Base-by-base conservation (phyloP, 2,329 filamentous ascomycete species). In the Penicillium crustosum region DNA sequence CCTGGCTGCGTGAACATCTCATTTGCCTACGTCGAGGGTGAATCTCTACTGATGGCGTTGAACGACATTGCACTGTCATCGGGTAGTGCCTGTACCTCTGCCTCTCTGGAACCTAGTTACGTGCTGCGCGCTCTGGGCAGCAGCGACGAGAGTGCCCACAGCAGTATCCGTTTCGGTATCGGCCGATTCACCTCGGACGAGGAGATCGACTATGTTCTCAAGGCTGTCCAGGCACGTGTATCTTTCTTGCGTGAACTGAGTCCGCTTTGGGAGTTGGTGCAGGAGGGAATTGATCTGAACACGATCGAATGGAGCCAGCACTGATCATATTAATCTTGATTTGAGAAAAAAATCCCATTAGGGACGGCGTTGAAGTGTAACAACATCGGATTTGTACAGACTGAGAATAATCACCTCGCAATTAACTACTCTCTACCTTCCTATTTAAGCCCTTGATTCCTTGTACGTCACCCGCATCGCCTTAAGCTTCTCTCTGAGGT, bases 241-340 rank as follows among this genome's bases (percentile, higher is more conserved):
- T 89, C 86, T 17, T 97, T 97, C 82, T 81, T 99, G 69, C 86
- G 94, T 68, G 94, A 99, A 79, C 81, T 99, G 65, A 97, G 93
- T 73, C 94, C 94, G 39, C 79, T 99, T 57, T 99, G 94, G 94
- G 94, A 99, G 78, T 79, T 99, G 64, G 94, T 99, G 13, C 94
- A 99, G 78, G 94, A 99, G 75, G 94, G 94, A 17, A 86, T 99
- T 63, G 94, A 96, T 72, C 79, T 99, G 66, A 90, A 95, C 77
- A 96, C 91, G 43, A 99, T 99, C 70, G 89, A 99, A 78, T 99
- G 94, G 94, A 96, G 90, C 73, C 93, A 97, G 80, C 94, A 99
- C 77, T 97, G 81, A 84, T 60, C n/a, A 53, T 50, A 57, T 64
- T 60, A 55, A 61, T 67, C 58, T 61, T 69, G 51, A 54, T 35